phyloP scores from a whole-genome alignment of 305 asterid genomes.

The Fraxinus greggii region DNA sequence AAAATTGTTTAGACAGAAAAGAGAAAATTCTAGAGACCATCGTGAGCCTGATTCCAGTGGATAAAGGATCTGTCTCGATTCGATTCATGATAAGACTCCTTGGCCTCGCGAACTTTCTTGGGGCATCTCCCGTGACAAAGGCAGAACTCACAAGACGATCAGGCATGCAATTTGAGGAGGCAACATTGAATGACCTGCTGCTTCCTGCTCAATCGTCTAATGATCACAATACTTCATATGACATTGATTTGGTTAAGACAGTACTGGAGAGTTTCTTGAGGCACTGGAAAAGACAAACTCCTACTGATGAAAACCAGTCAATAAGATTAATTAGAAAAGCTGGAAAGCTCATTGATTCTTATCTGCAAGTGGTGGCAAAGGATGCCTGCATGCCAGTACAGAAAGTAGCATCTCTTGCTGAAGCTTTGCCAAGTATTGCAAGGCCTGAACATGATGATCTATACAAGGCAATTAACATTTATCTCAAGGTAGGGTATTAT shows the following conservation, averaged over 20 bases:
- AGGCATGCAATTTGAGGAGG: slow-evolving; percentile 63
- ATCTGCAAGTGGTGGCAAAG: slow-evolving; percentile 60
- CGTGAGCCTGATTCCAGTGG: slow-evolving; percentile 62
- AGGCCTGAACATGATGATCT: slow-evolving; percentile 66
- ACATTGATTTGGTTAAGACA: slow-evolving; percentile 48
- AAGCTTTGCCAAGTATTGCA: slow-evolving; percentile 62
- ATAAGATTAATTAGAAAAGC: slow-evolving; percentile 34
- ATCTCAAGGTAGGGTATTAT: neutral
- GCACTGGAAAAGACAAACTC: slow-evolving; percentile 46
- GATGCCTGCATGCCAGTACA: slow-evolving; percentile 42
- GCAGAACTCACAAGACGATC: slow-evolving; percentile 57
- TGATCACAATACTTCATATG: slow-evolving; percentile 27
- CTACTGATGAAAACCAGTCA: slow-evolving; percentile 31
- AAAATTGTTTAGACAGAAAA: slow-evolving; percentile 32
- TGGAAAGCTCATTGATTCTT: slow-evolving; percentile 62
- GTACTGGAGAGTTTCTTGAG: slow-evolving; percentile 60
- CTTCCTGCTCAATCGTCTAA: slow-evolving; percentile 18
- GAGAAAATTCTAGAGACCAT: slow-evolving; percentile 52
- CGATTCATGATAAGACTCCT: slow-evolving; percentile 61
- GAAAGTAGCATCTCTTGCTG: slow-evolving; percentile 54
- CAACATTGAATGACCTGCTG: slow-evolving; percentile 50
- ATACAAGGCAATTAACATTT: slow-evolving; percentile 52
- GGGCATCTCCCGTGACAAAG: slow-evolving; percentile 51
- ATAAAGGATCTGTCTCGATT: slow-evolving; percentile 58
- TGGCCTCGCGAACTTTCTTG: slow-evolving; percentile 34